Evolutionary conservation across 805 yeast species (phyloP).

Genomic region (Millerozyma acaciae): DNA sequence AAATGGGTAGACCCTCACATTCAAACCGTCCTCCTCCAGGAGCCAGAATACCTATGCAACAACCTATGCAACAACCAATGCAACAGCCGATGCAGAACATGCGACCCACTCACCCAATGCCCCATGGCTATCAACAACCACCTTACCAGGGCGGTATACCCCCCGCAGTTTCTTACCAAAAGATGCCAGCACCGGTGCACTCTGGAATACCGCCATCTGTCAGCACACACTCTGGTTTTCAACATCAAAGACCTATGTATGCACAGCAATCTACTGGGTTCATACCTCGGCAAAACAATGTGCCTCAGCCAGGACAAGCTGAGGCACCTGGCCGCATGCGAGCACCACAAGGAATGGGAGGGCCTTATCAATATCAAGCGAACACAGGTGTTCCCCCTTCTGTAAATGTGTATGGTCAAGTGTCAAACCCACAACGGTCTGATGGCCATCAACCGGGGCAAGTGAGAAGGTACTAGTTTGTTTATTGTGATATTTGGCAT

Average conservation of each 20-base stretch:
- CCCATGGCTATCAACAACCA: conserved; percentile 5
- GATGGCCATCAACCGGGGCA: not conserved
- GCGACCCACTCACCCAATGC: conserved; percentile 10
- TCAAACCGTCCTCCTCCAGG: too few relatives aligned
- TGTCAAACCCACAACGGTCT: too few relatives aligned
- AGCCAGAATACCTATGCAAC: not conserved
- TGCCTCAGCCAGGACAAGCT: not conserved
- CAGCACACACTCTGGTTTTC: conserved; percentile 1
- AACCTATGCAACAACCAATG: conserved; percentile 14
- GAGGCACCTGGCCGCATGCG: not conserved
- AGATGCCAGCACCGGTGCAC: too few relatives aligned
- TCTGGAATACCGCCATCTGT: conserved; percentile 7
- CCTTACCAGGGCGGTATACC: not conserved
- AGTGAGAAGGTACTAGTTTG: conserved; percentile 6
- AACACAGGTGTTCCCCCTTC: conserved; percentile 9
- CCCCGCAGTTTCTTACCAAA: too few relatives aligned
- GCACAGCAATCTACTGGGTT: conserved; percentile 1
- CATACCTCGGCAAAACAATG: conserved; percentile 2
- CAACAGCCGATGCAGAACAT: conserved; percentile 12
- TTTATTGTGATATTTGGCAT: conserved; percentile 3
- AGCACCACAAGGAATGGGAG: not conserved
- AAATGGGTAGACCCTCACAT: too few relatives aligned
- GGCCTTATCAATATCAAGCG: conserved; percentile 9
- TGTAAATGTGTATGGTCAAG: conserved; percentile 2
- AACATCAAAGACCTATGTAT: conserved; percentile 1